Evolutionary conservation across 2,329 filamentous ascomycete genomes (phyloP).

Genomic region (Thielaviopsis musarum): DNA sequence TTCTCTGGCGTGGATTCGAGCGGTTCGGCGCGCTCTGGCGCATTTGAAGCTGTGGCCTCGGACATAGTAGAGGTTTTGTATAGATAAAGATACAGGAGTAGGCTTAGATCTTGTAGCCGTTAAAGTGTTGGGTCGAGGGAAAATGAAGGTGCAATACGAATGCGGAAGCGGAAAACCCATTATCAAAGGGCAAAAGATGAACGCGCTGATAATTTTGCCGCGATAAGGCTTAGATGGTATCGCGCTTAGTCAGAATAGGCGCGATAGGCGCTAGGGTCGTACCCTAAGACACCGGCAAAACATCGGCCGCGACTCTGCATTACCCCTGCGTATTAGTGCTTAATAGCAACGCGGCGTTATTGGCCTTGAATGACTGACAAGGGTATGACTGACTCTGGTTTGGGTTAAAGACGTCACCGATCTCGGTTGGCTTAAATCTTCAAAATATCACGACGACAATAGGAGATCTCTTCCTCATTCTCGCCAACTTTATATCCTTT

Average conservation of each 20-base stretch:
- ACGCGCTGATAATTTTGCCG: not conserved
- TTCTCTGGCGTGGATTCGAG: not conserved
- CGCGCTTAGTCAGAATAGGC: not conserved
- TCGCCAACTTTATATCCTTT: no score
- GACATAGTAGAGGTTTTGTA: not conserved
- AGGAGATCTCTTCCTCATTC: no score
- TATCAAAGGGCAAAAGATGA: not conserved
- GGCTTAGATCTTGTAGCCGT: not conserved
- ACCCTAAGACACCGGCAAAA: not conserved
- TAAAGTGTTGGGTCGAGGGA: not conserved
- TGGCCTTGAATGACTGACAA: not conserved
- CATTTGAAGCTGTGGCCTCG: not conserved
- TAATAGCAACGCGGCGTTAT: not conserved
- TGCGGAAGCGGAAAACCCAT: not conserved
- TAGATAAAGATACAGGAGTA: not conserved
- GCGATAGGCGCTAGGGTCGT: not conserved
- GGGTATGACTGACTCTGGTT: no score
- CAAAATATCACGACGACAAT: no score
- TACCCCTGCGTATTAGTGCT: not conserved
- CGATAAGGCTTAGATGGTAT: not conserved
- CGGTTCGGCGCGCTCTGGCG: not conserved
- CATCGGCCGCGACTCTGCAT: not conserved
- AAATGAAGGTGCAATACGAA: not conserved
- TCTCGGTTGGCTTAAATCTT: no score
- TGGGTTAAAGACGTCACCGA: no score